Base-by-base conservation (phyloP, 768 basidiomycete genomes). In the Pholiota conissans region DNA sequence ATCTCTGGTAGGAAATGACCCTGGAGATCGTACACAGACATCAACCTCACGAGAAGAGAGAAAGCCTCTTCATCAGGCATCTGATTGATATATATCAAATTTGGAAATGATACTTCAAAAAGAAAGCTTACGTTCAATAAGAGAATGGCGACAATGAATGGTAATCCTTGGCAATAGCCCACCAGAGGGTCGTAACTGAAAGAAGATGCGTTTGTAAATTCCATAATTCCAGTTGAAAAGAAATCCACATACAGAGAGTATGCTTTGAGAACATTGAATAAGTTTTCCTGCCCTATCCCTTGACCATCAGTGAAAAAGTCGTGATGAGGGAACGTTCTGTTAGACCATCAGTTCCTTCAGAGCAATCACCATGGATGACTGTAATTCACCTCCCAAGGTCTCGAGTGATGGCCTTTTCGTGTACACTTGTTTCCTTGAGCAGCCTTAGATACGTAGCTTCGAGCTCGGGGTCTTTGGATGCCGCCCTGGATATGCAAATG, bases 21-120 rank as follows among this genome's bases (percentile, higher is more conserved):
- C 42, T 96, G 86, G 2, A 98, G 79, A 71, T 96, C 95, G 69
- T 99, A 98, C 0, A 95, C 91, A 58, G 97, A 81, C 97, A 98
- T 98, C 14, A 99, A 73, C 52, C 97, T 81, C 27, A 98, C 95
- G 9, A 98, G 82, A 10, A 98, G 84, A 61, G 91, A 96, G 72
- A 99, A 99, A 0, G 96, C 96, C 74, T 98, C 96, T 75, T 99
- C 97, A 61, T 98, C 97, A 22, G 97, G 97, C 97, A 99, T 99
- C 96, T 98, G 22, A 39, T 18, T 56, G 34, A 52, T 49, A 47
- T 20, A 49, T 67, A 51, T 65, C 56, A 46, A 40, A 20, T n/a
- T 20, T 16, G 37, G 61, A 30, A 51, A 5, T 16, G 32, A 18
- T 34, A 49, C 46, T 11, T 26, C 32, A 28, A 29, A 13, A 27